phyloP scores from a whole-genome alignment of 1,284 basidiomycete species.

The Chondrostereum purpureum region DNA sequence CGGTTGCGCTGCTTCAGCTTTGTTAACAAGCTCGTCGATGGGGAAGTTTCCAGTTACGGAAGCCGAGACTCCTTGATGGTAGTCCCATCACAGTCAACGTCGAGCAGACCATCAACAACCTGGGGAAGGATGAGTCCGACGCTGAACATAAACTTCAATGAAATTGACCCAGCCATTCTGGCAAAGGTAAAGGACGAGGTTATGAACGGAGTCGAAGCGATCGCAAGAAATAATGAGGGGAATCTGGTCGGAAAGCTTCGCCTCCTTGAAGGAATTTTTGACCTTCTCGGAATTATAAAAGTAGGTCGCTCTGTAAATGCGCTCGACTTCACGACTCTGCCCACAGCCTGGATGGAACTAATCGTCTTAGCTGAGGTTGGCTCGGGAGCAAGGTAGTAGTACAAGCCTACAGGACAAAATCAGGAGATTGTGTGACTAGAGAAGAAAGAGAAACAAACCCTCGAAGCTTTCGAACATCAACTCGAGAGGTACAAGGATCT shows the following conservation, averaged over 20 bases:
- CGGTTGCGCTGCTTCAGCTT: constrained; percentile 97
- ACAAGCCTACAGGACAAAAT: constrained; percentile 72
- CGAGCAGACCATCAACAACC: constrained; percentile 93
- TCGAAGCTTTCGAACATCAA: constrained; percentile 99
- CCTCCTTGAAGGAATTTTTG: constrained; percentile 99
- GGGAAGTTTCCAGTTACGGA: constrained; percentile 98
- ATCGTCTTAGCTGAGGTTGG: constrained; percentile 96
- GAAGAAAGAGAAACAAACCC: constrained; percentile 33
- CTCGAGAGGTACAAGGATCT: constrained; percentile 94
- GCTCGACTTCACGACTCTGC: constrained; percentile 98
- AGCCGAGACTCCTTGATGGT: constrained; percentile 95
- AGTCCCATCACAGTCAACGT: constrained; percentile 96
- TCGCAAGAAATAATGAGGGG: constrained; percentile 99
- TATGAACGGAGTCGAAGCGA: constrained; percentile 99
- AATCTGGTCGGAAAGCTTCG: constrained; percentile 93
- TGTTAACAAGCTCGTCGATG: constrained; percentile 94
- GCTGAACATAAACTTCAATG: constrained; percentile 98
- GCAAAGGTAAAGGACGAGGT: constrained; percentile 97
- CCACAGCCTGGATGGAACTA: constrained; percentile 99
- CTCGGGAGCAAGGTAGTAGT: constrained; percentile 96
- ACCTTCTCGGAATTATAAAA: constrained; percentile 99
- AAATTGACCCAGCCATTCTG: constrained; percentile 96
- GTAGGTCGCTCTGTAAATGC: constrained; percentile 97
- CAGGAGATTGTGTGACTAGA: too few relatives aligned
- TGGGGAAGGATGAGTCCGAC: constrained; percentile 97